Evolutionary conservation across 176 grass and related monocot genomes (phyloP), one percentile per base, ranked within the genome.

Genomic region (Elymus sibiricus): DNA sequence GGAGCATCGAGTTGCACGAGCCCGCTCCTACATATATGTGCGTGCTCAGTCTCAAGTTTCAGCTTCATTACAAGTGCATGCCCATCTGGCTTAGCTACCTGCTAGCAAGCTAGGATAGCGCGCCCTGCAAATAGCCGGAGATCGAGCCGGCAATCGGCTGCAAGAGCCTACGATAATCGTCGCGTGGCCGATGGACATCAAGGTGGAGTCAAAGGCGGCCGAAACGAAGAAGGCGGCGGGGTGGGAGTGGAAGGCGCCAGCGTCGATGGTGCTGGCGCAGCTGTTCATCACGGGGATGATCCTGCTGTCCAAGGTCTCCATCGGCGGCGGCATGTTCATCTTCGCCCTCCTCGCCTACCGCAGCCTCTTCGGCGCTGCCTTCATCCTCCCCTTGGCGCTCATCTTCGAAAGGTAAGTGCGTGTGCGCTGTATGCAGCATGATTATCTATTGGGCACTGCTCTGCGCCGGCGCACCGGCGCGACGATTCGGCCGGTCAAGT

Each of bases 241-340:
- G n/a, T 83, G 64, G 15, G 58, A 71, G 28, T 86, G 83, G 84
- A 90, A 78, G 84, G 40, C 90, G 37, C 40, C 82, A 25, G 39
- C 65, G 29, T 29, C 22, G 31, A 92, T 89, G 87, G 69, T 89
- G 55, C 28, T 79, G 24, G 60, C 73, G 81, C 87, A 92, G 35
- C 7, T 86, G 22, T 82, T 89, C 83, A 89, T 62, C 2, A 86
- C 90, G 37, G 90, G 90, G 64, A 86, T 83, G 86, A 81, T 86
- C 27, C 15, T 92, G 72, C 46, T 92, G 11, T 81, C 86, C 6
- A 92, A 89, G 82, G 28, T 89, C 12, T 64, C 85, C 24, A 78
- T 92, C 39, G 74, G 37, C 27, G 17, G 27, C 5, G 82, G 90
- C 66, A 72, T 87, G 22, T 89, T 86, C 73, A 49, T 89, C 78